Conservation (phyloP, 345 rosid genomes). For the Heritiera fomes region DNA sequence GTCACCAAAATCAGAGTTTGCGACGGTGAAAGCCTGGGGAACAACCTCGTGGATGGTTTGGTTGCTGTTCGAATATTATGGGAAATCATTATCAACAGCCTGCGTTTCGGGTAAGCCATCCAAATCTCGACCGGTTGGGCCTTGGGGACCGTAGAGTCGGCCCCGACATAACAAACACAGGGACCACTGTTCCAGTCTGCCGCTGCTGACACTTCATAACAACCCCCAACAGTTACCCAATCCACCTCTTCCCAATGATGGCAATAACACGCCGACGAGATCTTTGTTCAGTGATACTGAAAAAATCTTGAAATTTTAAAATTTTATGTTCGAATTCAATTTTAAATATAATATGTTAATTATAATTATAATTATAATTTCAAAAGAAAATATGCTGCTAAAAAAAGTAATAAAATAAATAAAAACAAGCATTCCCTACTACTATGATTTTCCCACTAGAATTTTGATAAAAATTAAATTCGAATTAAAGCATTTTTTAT, state of each 20-base stretch:
- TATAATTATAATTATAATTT: too few relatives aligned
- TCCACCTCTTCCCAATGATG: background rate
- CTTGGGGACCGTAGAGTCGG: slow-evolving; percentile 1
- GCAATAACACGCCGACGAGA: background rate
- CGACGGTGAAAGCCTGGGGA: background rate
- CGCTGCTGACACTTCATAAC: background rate
- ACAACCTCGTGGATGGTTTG: background rate
- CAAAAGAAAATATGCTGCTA: too few relatives aligned
- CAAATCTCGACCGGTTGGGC: background rate
- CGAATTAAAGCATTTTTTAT: background rate
- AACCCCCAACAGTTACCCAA: background rate
- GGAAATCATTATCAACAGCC: background rate
- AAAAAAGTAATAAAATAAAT: too few relatives aligned
- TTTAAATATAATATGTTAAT: too few relatives aligned
- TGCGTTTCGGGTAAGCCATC: background rate
- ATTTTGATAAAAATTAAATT: background rate
- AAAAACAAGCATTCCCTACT: too few relatives aligned
- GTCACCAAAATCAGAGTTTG: background rate
- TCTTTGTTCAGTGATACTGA: too few relatives aligned
- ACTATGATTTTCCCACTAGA: background rate
- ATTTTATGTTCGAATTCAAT: too few relatives aligned
- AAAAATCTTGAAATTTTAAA: too few relatives aligned
- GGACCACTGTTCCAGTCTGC: slow-evolving; percentile 1
- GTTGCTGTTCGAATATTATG: background rate
- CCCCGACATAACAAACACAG: background rate